These are phyloP conservation scores for Metarhizium album DNA, from an alignment of 2,329 filamentous ascomycete species.

Conservation along the genomic window DNA sequence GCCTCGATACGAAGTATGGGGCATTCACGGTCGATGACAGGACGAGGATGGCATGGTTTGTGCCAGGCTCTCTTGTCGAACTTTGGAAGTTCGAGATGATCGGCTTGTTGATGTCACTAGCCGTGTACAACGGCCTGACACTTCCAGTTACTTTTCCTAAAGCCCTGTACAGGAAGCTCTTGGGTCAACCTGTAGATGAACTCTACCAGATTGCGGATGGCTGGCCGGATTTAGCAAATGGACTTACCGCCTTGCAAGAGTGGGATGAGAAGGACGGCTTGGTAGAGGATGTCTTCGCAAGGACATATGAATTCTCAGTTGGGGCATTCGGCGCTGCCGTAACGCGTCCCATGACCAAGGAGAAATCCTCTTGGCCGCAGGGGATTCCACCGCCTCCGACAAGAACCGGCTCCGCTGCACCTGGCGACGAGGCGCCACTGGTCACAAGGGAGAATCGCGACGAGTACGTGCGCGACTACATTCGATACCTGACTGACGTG, in stretches of 20 bases:
- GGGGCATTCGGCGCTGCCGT: slow-evolving; percentile 45
- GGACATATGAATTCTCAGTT: slow-evolving; percentile 78
- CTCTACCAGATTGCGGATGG: slow-evolving; percentile 74
- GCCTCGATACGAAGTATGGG: slow-evolving; percentile 66
- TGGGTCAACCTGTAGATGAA: slow-evolving; percentile 57
- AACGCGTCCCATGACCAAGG: slow-evolving; percentile 42
- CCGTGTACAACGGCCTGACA: slow-evolving; percentile 86
- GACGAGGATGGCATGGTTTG: slow-evolving; percentile 80
- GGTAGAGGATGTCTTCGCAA: slow-evolving; percentile 70
- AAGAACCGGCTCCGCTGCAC: slow-evolving; percentile 13
- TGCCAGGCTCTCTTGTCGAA: slow-evolving; percentile 69
- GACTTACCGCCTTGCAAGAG: slow-evolving; percentile 59
- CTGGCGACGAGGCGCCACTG: slow-evolving; percentile 47
- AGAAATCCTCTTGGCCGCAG: slow-evolving; percentile 41
- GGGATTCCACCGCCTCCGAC: slow-evolving; percentile 25
- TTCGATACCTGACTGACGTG: slow-evolving; percentile 68
- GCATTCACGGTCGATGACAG: slow-evolving; percentile 69
- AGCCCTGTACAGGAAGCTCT: slow-evolving; percentile 71
- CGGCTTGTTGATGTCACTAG: slow-evolving; percentile 78
- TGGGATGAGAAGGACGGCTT: slow-evolving; percentile 68
- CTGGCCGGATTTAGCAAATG: slow-evolving; percentile 72
- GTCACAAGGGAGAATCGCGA: slow-evolving; percentile 74
- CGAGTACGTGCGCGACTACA: slow-evolving; percentile 74
- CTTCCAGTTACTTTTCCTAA: slow-evolving; percentile 82
- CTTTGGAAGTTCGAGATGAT: slow-evolving; percentile 85